Evolutionary conservation across 441 rosid species (phyloP).

Genomic region (Populus hybrid): DNA sequence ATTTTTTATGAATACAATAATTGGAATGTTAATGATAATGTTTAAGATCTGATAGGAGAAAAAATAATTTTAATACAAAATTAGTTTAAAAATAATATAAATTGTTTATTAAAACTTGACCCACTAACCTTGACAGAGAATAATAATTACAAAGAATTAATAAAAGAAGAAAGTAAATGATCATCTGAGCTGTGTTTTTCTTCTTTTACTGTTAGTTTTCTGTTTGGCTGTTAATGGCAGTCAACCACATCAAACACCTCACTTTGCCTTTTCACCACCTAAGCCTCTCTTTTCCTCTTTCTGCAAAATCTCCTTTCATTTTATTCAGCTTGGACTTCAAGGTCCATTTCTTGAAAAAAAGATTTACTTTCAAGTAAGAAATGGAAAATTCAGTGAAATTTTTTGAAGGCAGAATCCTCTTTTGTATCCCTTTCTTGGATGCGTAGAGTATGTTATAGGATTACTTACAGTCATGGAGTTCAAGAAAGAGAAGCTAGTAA

Average conservation of each 20-base stretch:
- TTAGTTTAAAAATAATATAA: not conserved
- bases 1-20: too few species aligned
- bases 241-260: not conserved
- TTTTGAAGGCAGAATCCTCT: not conserved
- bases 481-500: conserved; percentile 54
- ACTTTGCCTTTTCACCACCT: not conserved
- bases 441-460: not conserved
- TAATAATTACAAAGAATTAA: too few species aligned
- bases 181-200: conserved; percentile 27
- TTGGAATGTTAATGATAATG: too few species aligned
- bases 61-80: too few species aligned
- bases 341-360: not conserved
- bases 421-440: not conserved
- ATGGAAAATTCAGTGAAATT: not conserved
- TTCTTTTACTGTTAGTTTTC: not conserved
- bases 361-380: not conserved
- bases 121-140: too few species aligned
- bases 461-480: conserved; percentile 37
- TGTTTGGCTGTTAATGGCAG: not conserved
- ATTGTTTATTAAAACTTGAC: too few species aligned
- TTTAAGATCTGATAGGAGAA: too few species aligned
- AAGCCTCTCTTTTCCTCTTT: conserved; percentile 1
- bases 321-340: not conserved
- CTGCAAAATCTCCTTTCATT: not conserved
- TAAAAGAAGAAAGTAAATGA: not conserved